Evolutionary conservation across 2,329 filamentous ascomycete genomes (phyloP).

Genomic region (Hymenoscyphus infarciens): DNA sequence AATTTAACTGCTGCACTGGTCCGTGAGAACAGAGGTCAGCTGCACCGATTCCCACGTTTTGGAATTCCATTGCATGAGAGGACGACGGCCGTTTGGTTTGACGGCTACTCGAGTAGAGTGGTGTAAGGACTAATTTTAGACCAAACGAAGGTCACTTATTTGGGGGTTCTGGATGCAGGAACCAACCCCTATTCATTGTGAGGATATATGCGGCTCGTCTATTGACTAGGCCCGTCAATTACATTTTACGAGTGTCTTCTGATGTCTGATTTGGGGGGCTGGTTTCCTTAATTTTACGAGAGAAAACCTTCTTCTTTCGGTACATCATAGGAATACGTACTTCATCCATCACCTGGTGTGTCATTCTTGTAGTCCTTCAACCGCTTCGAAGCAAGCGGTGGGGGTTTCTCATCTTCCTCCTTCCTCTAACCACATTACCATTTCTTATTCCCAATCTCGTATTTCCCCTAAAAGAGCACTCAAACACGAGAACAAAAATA

Average conservation of each 20-base stretch:
- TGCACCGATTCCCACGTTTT: constrained; percentile 2
- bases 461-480: not conserved
- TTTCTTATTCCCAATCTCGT: constrained; percentile 1
- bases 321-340: too few species aligned
- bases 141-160: not conserved
- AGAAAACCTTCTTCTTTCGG: not conserved
- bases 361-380: not conserved
- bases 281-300: not conserved
- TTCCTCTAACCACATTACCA: not conserved
- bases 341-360: too few species aligned
- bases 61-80: not conserved
- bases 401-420: not conserved
- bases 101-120: not conserved
- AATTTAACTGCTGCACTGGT: not conserved
- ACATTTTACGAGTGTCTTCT: not conserved
- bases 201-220: constrained; percentile 1
- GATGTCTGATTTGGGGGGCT: not conserved
- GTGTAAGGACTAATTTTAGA: not conserved
- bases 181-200: not conserved
- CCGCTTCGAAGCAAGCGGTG: not conserved
- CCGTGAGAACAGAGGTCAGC: not conserved
- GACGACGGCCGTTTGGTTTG: not conserved
- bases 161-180: not conserved
- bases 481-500: not conserved
- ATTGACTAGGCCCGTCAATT: not conserved